Evolutionary conservation across 106 monocot species (phyloP).

Genomic region (Gastrodia elata): DNA sequence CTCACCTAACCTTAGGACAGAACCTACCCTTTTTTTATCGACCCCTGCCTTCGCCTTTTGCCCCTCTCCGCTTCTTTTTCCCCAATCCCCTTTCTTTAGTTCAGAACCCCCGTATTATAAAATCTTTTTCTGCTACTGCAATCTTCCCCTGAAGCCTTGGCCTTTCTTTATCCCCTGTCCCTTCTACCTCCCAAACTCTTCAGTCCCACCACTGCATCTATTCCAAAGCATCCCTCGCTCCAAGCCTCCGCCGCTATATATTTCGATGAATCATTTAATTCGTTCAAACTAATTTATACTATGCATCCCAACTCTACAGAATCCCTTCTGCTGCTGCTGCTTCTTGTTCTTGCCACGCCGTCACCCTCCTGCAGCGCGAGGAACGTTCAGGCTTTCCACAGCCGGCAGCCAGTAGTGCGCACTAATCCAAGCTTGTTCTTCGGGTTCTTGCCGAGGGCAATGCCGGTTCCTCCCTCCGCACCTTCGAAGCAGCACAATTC

Average conservation of each 20-base stretch:
- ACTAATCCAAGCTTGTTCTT: neutral
- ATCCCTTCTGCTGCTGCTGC: conserved; percentile 1
- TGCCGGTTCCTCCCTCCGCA: conserved; percentile 20
- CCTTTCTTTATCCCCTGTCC: conserved; percentile 1
- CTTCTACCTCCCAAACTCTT: neutral
- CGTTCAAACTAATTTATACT: neutral
- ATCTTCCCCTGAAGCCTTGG: conserved; percentile 3
- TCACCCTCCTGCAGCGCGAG: conserved; percentile 4
- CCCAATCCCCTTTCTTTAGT: neutral
- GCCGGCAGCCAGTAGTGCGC: neutral
- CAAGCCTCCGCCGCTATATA: conserved; percentile 7
- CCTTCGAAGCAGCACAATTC: conserved; percentile 23
- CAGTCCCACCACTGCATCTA: conserved; percentile 2
- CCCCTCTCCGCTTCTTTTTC: neutral
- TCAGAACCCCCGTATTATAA: neutral
- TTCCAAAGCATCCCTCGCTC: neutral
- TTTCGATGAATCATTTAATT: neutral
- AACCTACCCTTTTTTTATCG: conserved; percentile 12
- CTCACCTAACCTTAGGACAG: conserved; percentile 13
- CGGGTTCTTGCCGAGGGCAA: conserved; percentile 13
- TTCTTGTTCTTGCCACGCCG: neutral
- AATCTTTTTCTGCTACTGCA: neutral
- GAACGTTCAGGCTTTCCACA: conserved; percentile 6
- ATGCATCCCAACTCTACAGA: neutral
- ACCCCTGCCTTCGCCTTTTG: conserved; percentile 8